Evolutionary conservation across 495 filamentous ascomycete species (phyloP).

Genomic region (Hypoxylon rickii): DNA sequence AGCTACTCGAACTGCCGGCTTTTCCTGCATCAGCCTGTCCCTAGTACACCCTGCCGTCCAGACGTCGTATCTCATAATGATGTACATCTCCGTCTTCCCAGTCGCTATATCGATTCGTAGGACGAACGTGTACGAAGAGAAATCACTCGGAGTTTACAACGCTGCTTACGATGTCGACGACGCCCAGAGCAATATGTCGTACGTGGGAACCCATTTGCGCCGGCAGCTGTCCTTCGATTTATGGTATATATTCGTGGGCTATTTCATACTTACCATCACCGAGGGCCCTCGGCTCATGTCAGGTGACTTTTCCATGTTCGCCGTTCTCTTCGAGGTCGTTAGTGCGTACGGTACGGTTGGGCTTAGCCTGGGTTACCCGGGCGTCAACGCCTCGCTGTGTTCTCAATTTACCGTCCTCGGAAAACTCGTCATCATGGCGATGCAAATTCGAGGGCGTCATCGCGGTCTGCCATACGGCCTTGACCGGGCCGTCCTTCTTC

Average conservation of each 20-base stretch:
- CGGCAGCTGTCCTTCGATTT: constrained; percentile 91
- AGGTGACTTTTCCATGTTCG: constrained; percentile 73
- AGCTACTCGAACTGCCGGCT: constrained; percentile 86
- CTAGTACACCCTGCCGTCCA: constrained; percentile 87
- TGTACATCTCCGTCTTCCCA: constrained; percentile 97
- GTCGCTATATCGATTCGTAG: constrained; percentile 92
- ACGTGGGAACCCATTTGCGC: constrained; percentile 85
- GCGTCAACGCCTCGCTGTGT: constrained; percentile 75
- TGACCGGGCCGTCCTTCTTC: constrained; percentile 85
- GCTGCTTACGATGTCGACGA: constrained; percentile 42
- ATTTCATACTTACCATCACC: constrained; percentile 84
- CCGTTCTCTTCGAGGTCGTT: constrained; percentile 86
- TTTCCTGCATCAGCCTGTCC: constrained; percentile 75
- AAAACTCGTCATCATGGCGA: constrained; percentile 91
- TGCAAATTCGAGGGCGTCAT: constrained; percentile 91
- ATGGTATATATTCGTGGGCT: constrained; percentile 89
- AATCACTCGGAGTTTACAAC: constrained; percentile 80
- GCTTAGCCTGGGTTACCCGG: constrained; percentile 79
- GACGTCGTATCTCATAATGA: constrained; percentile 96
- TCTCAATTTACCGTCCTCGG: constrained; percentile 76
- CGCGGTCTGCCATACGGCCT: constrained; percentile 90
- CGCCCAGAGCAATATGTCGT: constrained; percentile 65
- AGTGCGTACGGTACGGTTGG: constrained; percentile 96
- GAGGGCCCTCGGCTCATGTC: constrained; percentile 69
- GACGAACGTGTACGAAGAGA: constrained; percentile 97